phyloP scores from a whole-genome alignment of 108 stramenopile genomes.

The Nannochloropsis granulata region DNA sequence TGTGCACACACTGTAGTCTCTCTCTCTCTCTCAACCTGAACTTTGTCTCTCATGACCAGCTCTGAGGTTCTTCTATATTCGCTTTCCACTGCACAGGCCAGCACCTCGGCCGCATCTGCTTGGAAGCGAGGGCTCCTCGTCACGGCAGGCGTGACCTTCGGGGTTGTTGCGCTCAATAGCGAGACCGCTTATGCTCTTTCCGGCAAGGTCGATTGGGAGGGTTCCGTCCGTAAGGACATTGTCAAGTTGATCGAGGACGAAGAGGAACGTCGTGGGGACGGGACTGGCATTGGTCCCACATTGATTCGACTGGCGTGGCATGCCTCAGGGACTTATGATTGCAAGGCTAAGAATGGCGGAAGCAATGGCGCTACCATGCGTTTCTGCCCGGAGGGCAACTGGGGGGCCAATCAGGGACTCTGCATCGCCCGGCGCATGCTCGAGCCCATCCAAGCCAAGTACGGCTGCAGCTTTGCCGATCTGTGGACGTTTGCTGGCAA shows the following conservation, averaged over 20 bases:
- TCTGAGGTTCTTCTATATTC: no score
- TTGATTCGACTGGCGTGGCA: slow-evolving; percentile 95
- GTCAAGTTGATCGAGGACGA: slow-evolving; percentile 29
- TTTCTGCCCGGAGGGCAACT: slow-evolving; percentile 68
- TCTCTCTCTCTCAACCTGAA: no score
- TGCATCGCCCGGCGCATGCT: slow-evolving; percentile 33
- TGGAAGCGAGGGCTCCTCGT: no score
- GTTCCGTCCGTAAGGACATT: slow-evolving; percentile 9
- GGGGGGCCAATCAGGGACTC: slow-evolving; percentile 87
- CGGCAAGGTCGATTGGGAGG: not conserved
- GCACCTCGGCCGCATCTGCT: no score
- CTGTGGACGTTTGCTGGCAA: slow-evolving; percentile 65
- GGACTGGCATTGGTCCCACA: slow-evolving; percentile 38
- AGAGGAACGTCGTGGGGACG: slow-evolving; percentile 20
- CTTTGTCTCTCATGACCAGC: no score
- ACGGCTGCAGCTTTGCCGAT: slow-evolving; percentile 55
- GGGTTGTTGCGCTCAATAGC: not conserved
- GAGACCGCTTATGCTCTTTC: not conserved
- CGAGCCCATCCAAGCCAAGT: slow-evolving; percentile 46
- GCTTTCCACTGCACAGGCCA: no score
- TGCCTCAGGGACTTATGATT: slow-evolving; percentile 55
- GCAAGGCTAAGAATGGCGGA: slow-evolving; percentile 44
- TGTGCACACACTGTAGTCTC: no score
- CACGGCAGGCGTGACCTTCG: no score
- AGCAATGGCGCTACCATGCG: slow-evolving; percentile 79